Evolutionary conservation across 2,329 filamentous ascomycete genomes (phyloP), one percentile per base, ranked within the genome.

Genomic region (Epichloe gansuensis): DNA sequence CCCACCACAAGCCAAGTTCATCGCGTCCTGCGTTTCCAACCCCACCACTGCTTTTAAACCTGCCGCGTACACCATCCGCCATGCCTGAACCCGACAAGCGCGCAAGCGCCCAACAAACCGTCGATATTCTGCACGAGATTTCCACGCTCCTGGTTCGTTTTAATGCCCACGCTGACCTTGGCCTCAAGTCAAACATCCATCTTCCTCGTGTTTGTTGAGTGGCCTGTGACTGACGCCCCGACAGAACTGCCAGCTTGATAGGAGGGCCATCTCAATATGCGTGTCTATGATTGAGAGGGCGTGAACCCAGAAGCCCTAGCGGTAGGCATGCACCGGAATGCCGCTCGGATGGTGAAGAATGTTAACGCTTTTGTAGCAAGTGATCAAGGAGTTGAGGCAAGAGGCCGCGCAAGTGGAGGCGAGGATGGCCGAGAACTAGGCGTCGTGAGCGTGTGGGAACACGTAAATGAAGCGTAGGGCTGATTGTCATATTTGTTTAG

Each of bases 201-300:
- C 28, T 9, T 31, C 28, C 28, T 4, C 17, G 17, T 21, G 17
- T 31, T 31, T 31, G 46, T 15, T 3, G 25, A 41, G 25, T 17
- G 48, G 23, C 23, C 41, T 44, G n/a, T 25, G 15, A 44, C 55
- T 57, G 34, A 58, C 50, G 45, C 42, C 35, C 47, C 57, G 12
- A 1, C 39, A 97, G 91, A 96, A 97, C 71, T 95, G 91, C 56
- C 82, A 95, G 58, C 82, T 98, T 46, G 91, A 96, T 68, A 83
- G 91, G 35, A 85, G 90, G 51, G 90, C 91, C 21, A 76, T 98
- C 17, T 95, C 91, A 3, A 88, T 96, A 57, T 98, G 93, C 69
- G 91, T 97, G 55, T 95, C 90, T 51, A 80, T 98, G 68, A 94
- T 98, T 61, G 93, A 98, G 70, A 95, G 95, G 93, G 93, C 13